Conservation (phyloP, 352 stramenopile species). For the Phytophthora kernoviae region DNA sequence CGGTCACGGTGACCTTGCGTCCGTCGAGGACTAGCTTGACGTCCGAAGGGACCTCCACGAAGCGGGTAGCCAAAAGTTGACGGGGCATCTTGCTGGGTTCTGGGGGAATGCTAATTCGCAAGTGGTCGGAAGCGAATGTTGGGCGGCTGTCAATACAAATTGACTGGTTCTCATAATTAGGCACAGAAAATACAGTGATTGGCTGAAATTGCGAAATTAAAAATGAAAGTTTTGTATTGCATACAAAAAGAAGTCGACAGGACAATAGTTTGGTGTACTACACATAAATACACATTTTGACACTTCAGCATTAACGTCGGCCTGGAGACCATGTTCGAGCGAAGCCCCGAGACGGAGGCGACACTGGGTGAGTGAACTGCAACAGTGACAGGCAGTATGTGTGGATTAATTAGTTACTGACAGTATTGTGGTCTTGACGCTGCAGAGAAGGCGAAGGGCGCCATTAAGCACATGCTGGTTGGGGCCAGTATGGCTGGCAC, state of each 20-base stretch:
- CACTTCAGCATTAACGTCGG: too few species aligned
- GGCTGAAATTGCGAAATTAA: too few species aligned
- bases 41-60: constrained; percentile 93
- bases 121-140: constrained; percentile 38
- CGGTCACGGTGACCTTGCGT: constrained; percentile 95
- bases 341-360: constrained; percentile 30
- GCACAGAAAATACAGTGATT: too few species aligned
- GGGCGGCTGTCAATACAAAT: neutral
- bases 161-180: constrained; percentile 23
- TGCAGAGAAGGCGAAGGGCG: constrained; percentile 67
- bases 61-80: constrained; percentile 93
- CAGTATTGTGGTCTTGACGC: neutral
- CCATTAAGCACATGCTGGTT: constrained; percentile 72
- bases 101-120: constrained; percentile 72
- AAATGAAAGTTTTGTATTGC: neutral
- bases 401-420: neutral
- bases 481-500: constrained; percentile 59
- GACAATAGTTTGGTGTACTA: too few species aligned
- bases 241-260: constrained; percentile 2
- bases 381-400: neutral
- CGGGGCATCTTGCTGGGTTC: constrained; percentile 69
- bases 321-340: constrained; percentile 31
- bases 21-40: constrained; percentile 95
- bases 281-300: too few species aligned
- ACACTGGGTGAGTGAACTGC: constrained; percentile 20